These are phyloP conservation scores for Sordaria brevicollis DNA, from an alignment of 495 filamentous ascomycete genomes.

Conservation along the genomic window DNA sequence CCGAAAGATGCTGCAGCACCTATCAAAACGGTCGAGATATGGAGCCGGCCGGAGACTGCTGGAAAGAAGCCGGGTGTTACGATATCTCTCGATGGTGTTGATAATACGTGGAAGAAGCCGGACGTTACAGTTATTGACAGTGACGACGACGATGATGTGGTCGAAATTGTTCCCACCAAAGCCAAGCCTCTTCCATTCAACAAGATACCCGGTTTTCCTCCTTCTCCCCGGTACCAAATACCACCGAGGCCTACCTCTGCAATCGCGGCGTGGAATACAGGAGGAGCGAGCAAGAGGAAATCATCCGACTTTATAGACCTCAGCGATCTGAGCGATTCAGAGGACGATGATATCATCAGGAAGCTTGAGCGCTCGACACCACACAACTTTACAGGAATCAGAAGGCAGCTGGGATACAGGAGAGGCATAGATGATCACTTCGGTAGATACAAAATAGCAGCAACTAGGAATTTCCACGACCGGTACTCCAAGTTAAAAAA, in stretches of 20 bases:
- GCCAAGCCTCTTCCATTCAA: not conserved
- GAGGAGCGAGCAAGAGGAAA: not conserved
- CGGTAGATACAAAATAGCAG: not conserved
- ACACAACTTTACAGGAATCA: not conserved
- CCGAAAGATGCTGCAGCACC: not conserved
- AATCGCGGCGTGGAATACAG: too few species aligned
- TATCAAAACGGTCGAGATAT: not conserved
- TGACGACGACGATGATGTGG: not conserved
- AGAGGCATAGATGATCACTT: not conserved
- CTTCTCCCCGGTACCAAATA: too few species aligned
- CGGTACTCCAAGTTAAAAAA: not conserved
- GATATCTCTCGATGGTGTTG: too few species aligned
- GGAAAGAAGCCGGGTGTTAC: not conserved
- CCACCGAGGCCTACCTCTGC: too few species aligned
- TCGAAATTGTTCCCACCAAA: not conserved
- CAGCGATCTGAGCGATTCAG: too few species aligned
- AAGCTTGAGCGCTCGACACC: too few species aligned
- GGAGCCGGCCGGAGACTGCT: not conserved
- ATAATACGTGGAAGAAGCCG: too few species aligned
- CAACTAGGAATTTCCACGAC: not conserved
- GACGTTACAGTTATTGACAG: too few species aligned
- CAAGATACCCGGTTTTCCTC: too few species aligned
- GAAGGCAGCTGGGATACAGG: not conserved
- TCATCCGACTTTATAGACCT: too few species aligned
- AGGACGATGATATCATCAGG: too few species aligned